Conservation (phyloP, 495 filamentous ascomycete species). For the Paragyromitra xinjiangensis region DNA sequence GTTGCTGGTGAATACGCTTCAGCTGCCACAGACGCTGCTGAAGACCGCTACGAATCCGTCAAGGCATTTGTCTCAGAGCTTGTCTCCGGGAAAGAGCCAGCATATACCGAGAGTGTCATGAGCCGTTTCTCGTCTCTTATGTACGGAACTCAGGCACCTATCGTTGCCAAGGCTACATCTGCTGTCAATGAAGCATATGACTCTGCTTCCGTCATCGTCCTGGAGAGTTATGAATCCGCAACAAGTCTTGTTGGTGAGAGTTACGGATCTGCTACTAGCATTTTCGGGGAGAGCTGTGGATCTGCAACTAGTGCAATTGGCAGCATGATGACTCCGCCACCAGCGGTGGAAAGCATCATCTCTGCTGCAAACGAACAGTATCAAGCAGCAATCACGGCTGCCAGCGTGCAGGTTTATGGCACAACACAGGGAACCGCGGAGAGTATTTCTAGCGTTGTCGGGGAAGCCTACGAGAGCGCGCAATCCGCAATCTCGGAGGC, state of each 20-base stretch:
- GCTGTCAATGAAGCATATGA: conserved; percentile 59
- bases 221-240: conserved; percentile 40
- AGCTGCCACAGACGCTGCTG: conserved; percentile 64
- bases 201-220: conserved; percentile 60
- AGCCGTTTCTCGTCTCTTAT: conserved; percentile 73
- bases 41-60: conserved; percentile 72
- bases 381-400: conserved; percentile 69
- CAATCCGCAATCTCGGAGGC: conserved; percentile 64
- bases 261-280: conserved; percentile 59
- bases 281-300: conserved; percentile 10
- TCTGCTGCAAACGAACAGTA: conserved; percentile 66
- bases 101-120: conserved; percentile 83
- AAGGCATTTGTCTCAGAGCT: conserved; percentile 79
- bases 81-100: conserved; percentile 77
- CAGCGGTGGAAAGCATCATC: conserved; percentile 69
- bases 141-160: conserved; percentile 56
- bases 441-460: conserved; percentile 65
- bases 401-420: conserved; percentile 69
- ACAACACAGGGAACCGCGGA: conserved; percentile 66
- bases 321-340: conserved; percentile 65
- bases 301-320: conserved; percentile 38
- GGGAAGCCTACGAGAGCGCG: conserved; percentile 64
- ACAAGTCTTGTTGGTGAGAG: conserved; percentile 10
- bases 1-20: conserved; percentile 67
- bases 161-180: conserved; percentile 65